Percentiles rank a stretch among this genome's conserved stretches.
These are phyloP conservation scores for Phylloboletellus chloephorus DNA, from an alignment of 1,284 basidiomycete species.

Conservation along the genomic window DNA sequence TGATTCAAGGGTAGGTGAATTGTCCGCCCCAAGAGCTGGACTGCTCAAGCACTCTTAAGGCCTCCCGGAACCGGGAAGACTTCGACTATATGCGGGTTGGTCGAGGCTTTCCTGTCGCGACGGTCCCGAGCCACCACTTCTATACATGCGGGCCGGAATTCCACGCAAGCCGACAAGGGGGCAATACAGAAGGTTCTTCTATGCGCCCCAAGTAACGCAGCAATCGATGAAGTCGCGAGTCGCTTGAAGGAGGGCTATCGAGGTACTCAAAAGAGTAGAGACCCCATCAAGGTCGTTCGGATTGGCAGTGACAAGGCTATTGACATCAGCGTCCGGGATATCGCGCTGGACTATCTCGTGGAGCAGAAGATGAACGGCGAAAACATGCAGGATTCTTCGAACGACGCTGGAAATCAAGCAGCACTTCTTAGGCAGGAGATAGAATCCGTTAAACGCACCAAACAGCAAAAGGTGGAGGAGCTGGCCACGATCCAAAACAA, in stretches of 20 bases:
- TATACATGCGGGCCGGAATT: constrained; percentile 43
- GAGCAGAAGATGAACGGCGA: constrained; percentile 66
- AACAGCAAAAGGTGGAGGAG: constrained; percentile 63
- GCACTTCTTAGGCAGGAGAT: constrained; percentile 61
- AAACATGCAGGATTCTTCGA: constrained; percentile 36
- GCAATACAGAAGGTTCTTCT: constrained; percentile 75
- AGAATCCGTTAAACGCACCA: constrained; percentile 57
- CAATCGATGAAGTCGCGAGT: constrained; percentile 93
- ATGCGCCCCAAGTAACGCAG: constrained; percentile 97
- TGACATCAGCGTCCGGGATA: constrained; percentile 79
- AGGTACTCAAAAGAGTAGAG: constrained; percentile 49
- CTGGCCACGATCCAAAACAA: constrained; percentile 50
- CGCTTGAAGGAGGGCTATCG: constrained; percentile 79
- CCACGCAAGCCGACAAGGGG: constrained; percentile 43
- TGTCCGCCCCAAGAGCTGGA: constrained; percentile 4
- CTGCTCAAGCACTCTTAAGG: constrained; percentile 29
- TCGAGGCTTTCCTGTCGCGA: constrained; percentile 74
- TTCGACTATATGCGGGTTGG: constrained; percentile 94
- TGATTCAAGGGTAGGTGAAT: constrained; percentile 86
- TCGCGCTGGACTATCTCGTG: constrained; percentile 84
- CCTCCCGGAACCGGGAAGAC: constrained; percentile 99
- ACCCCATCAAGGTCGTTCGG: constrained; percentile 79
- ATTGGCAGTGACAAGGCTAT: constrained; percentile 80
- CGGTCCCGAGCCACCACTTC: constrained; percentile 46
- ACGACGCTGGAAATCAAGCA: constrained; percentile 55